A percentile compares a stretch with the other conserved stretches of the same genome.
These are phyloP conservation scores for Spathaspora arborariae DNA, from an alignment of 805 yeast genomes.

Conservation along the genomic window DNA sequence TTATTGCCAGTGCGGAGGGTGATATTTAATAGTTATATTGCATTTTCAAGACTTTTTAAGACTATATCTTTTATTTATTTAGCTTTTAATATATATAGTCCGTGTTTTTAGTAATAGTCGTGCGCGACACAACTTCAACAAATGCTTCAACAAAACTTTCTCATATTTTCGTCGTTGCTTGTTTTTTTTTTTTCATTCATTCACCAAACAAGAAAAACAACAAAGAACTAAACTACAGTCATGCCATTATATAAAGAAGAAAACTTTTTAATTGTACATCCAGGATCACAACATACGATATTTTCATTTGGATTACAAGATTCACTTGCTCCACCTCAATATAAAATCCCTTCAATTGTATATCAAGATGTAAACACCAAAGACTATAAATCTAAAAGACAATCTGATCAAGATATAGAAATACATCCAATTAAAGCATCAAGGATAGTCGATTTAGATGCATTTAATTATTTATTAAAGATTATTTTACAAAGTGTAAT, in stretches of 20 bases:
- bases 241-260: conserved; percentile 47
- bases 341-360: conserved; percentile 74
- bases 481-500: conserved; percentile 38
- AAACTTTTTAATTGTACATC: conserved; percentile 56
- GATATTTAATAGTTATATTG: neutral
- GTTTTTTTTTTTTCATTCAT: neutral
- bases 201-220: neutral
- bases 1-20: conserved; percentile 27
- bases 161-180: neutral
- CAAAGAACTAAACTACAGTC: neutral
- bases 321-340: conserved; percentile 69
- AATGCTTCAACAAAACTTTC: neutral
- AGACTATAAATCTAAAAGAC: conserved; percentile 37
- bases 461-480: conserved; percentile 61
- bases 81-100: neutral
- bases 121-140: conserved; percentile 1
- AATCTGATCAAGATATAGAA: conserved; percentile 26
- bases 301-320: conserved; percentile 81
- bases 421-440: conserved; percentile 67
- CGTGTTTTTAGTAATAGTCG: neutral
- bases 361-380: conserved; percentile 41
- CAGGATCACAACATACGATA: conserved; percentile 73
- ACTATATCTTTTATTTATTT: neutral
- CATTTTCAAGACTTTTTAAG: neutral
- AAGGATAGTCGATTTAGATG: conserved; percentile 61